Evolutionary conservation across 768 basidiomycete genomes (phyloP).

Genomic region (Filobasidium floriforme): DNA sequence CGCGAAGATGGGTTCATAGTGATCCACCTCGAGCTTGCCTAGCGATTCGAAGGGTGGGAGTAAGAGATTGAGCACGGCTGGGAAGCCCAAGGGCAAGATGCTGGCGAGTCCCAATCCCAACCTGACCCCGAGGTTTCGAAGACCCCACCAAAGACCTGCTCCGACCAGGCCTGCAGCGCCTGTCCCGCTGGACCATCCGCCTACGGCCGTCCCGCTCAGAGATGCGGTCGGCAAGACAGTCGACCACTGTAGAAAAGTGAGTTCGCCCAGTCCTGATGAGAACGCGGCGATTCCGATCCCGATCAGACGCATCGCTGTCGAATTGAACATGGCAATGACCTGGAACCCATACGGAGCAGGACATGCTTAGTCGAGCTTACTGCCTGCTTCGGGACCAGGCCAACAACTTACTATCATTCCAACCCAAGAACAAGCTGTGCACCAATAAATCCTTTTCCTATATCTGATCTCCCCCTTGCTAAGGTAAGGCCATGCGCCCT

Average conservation of each 20-base stretch:
- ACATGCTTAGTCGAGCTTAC: too few species aligned
- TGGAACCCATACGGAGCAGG: conserved; percentile 39
- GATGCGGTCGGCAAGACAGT: conserved; percentile 35
- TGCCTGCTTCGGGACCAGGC: too few species aligned
- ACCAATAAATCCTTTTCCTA: conserved; percentile 62
- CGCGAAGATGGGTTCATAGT: conserved; percentile 21
- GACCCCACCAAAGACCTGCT: conserved; percentile 89
- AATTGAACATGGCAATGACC: conserved; percentile 69
- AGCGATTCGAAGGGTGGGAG: conserved; percentile 55
- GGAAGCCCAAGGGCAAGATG: conserved; percentile 71
- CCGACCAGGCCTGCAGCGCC: conserved; percentile 90
- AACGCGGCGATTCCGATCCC: conserved; percentile 79
- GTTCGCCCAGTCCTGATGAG: conserved; percentile 84
- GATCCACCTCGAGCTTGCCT: conserved; percentile 19
- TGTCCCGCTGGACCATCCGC: conserved; percentile 90
- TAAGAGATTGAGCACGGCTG: conserved; percentile 66
- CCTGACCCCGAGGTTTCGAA: conserved; percentile 74
- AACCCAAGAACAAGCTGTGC: conserved; percentile 62
- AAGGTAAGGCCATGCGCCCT: conserved; percentile 86
- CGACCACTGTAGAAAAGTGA: conserved; percentile 90
- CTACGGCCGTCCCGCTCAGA: conserved; percentile 64
- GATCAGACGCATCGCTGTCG: conserved; percentile 60
- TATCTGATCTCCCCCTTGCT: conserved; percentile 81
- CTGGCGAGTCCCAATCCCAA: conserved; percentile 62
- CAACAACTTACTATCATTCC: conserved; percentile 89